Percentiles rank a stretch among this genome's conserved stretches.
Conservation (phyloP, 1,284 basidiomycete genomes). For the Marasmius tenuissimus region DNA sequence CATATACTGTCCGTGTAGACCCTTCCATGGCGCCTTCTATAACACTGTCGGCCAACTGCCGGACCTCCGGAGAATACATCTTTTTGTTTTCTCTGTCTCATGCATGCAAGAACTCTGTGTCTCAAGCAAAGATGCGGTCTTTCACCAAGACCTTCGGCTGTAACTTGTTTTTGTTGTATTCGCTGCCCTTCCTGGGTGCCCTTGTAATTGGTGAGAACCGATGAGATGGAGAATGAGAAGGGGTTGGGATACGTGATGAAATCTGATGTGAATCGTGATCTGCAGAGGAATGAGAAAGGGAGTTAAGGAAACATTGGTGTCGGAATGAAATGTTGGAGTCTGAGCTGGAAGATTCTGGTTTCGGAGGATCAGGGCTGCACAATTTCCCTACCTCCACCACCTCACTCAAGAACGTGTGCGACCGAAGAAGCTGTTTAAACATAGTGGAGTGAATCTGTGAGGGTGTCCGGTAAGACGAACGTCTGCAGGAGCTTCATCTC, state of each 20-base stretch:
- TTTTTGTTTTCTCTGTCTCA: not conserved
- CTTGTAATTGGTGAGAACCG: not conserved
- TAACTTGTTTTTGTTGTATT: not conserved
- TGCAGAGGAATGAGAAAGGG: too few relatives aligned
- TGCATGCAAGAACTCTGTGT: not conserved
- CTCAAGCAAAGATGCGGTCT: not conserved
- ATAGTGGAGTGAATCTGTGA: constrained; percentile 8
- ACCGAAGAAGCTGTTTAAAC: too few relatives aligned
- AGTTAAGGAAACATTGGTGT: too few relatives aligned
- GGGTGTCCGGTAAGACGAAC: constrained; percentile 20
- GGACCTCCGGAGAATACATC: not conserved
- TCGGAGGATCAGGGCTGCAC: too few relatives aligned
- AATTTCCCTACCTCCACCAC: too few relatives aligned
- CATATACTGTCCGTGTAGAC: not conserved
- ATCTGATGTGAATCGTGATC: too few relatives aligned
- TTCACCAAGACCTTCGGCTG: not conserved
- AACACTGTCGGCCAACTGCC: not conserved
- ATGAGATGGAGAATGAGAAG: too few relatives aligned
- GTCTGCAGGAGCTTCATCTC: constrained; percentile 1
- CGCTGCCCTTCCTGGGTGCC: not conserved
- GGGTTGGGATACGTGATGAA: too few relatives aligned
- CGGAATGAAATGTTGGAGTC: too few relatives aligned
- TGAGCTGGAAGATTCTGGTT: too few relatives aligned
- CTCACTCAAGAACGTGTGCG: too few relatives aligned
- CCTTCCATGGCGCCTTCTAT: not conserved